Conservation (phyloP, 2,329 filamentous ascomycete genomes). For the Botrytis tulipae region DNA sequence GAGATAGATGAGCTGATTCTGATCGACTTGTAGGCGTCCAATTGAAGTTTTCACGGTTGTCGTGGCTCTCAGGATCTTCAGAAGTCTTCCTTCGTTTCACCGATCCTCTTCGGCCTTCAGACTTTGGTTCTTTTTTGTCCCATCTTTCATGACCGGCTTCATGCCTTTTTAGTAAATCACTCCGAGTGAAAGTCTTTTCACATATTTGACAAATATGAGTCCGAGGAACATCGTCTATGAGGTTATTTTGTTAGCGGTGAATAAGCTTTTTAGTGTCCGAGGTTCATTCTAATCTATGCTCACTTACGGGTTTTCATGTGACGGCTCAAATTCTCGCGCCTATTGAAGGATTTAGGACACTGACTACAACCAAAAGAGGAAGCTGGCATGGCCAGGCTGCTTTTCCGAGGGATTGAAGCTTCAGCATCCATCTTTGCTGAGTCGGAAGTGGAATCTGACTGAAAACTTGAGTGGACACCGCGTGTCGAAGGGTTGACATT, state of each 20-base stretch:
- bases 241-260: conserved; percentile 12
- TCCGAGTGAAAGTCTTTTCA: conserved; percentile 32
- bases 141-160: conserved; percentile 32
- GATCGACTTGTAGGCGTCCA: conserved; percentile 1
- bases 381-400: background rate
- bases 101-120: conserved; percentile 3
- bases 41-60: background rate
- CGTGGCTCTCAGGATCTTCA: background rate
- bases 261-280: background rate
- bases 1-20: conserved; percentile 13
- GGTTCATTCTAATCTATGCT: background rate
- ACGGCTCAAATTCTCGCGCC: conserved; percentile 11
- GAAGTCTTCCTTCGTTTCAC: conserved; percentile 25
- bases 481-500: conserved; percentile 4
- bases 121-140: conserved; percentile 24
- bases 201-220: conserved; percentile 32
- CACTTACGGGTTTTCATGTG: conserved; percentile 17
- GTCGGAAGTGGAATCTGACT: background rate
- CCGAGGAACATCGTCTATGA: conserved; percentile 24
- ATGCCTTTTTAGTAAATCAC: conserved; percentile 32
- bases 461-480: conserved; percentile 2
- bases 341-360: conserved; percentile 8
- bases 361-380: conserved; percentile 1
- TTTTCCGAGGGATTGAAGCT: background rate
- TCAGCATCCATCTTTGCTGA: background rate